Percentiles rank a stretch among this genome's conserved stretches.
Evolutionary conservation across 2,329 filamentous ascomycete genomes (phyloP).

Genomic region (Alternaria infectoria): DNA sequence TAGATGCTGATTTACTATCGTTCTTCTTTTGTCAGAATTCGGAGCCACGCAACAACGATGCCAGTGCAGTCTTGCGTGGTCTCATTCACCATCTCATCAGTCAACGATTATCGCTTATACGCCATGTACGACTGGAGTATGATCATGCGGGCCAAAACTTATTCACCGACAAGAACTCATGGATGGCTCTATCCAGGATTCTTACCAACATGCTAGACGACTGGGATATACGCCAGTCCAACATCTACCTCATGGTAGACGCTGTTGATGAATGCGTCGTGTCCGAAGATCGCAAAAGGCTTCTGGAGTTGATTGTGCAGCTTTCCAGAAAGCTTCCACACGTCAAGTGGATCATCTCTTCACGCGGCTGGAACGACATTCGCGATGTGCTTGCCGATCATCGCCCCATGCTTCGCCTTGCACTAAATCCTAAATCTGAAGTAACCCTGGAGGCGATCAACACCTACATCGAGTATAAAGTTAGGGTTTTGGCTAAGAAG

Average conservation of each 20-base stretch:
- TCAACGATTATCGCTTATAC: neutral
- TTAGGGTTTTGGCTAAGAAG: neutral
- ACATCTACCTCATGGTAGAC: neutral
- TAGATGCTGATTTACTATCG: too few species aligned
- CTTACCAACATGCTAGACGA: neutral
- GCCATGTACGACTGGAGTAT: neutral
- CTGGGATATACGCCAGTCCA: accelerated
- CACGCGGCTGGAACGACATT: neutral
- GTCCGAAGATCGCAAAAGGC: neutral
- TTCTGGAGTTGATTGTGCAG: neutral
- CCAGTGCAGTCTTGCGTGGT: neutral
- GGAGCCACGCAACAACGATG: neutral
- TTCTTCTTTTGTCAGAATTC: neutral
- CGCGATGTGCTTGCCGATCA: neutral
- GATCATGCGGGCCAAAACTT: neutral
- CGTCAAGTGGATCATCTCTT: neutral
- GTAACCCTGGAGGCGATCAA: neutral
- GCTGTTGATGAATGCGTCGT: neutral
- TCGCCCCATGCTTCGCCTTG: neutral
- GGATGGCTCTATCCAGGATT: neutral
- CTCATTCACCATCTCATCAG: neutral
- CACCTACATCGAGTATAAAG: neutral
- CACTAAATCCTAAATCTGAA: neutral
- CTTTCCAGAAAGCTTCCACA: neutral
- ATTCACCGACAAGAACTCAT: neutral